Base-by-base conservation (phyloP, 1,139 yeast species). In the Pneumocystis jirovecii region DNA sequence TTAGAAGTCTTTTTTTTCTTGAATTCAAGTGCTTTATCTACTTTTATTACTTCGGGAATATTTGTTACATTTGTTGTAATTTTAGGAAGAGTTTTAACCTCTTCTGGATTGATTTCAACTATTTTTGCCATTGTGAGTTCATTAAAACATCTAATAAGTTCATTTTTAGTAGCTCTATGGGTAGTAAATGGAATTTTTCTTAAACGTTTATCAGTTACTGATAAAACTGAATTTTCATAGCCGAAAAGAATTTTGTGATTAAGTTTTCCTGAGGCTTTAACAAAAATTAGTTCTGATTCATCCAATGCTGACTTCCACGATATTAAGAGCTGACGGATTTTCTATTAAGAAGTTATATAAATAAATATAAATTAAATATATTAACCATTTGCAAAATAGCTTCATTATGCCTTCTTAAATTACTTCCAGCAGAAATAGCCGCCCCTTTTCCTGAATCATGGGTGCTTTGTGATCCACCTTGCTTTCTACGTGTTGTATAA, bases 381-480 rank as follows among this genome's bases (percentile, higher is more conserved):
- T 31, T 21, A 60, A 60, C 61, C n/a, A 25, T 31, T 66, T 83
- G 83, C 68, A 93, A 80, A 1, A 95, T 95, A 66, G 84, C 86
- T 74, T 95, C 98, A 72, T 91, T 91, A 71, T 89, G 85, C 69
- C 98, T 81, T 78, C 99, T 85, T 64, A 93, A 80, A 65, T 85
- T 83, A 1, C 97, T 87, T 67, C 99, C 99, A 0, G 97, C 98
- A 19, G 97, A 90, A 70, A 89, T 89, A 12, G 98, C 98, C 74
- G 91, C 91, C 2, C 98, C 97, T 70, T 87, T 83, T 0, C 96
- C 86, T 73, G 86, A 89, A 75, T 93, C 99, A 75, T 84, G 87
- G 0, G 97, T 91, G 68, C 93, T 83, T 75, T 93, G 99, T 0
- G 97, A 83, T 0, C 98, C 98, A 77, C 99, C 99, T 75, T 93